Evolutionary conservation across 345 rosid genomes (phyloP), one percentile per base, ranked within the genome.

Genomic region (Salix arbutifolia): DNA sequence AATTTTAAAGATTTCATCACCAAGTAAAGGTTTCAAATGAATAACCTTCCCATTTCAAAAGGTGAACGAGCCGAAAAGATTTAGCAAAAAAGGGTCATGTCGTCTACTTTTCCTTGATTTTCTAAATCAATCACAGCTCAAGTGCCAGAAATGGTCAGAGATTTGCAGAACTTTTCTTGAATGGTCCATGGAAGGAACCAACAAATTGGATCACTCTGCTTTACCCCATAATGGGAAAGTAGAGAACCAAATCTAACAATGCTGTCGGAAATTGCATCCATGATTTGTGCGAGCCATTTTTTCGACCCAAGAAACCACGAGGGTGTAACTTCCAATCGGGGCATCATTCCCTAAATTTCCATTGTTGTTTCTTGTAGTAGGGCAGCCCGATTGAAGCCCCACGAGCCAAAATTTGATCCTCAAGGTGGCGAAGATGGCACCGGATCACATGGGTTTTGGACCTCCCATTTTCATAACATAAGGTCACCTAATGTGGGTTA

Each of bases 321-420:
- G 90, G 86, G 81, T 80, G 90, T 79, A 87, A 85, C 88, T 75
- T 87, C 89, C 84, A 79, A 74, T 74, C 2, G 85, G 82, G 81
- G 78, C 70, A 68, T 73, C 56, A 58, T 46, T 76, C 80, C 78
- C 52, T 12, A 67, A 53, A 35, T 12, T 67, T 37, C 70, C 18
- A 67, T 61, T 5, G 65, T 79, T 78, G 83, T 79, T 73, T 46
- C 53, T 84, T 84, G 53, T 44, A 5, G 14, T 25, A 65, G 69
- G 40, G 23, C 46, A 42, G 65, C 38, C 62, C 37, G 30, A 11
- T 26, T 37, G 13, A 25, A 65, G 71, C 73, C 89, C 87, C 87
- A 82, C 87, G 65, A 14, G 61, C 78, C 62, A 35, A 30, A 66
- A 48, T 70, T 73, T 82, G 74, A 76, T 67, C 79, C 71, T 69